Conservation (phyloP, 139 green algal species). For the Micractinium sp. region DNA sequence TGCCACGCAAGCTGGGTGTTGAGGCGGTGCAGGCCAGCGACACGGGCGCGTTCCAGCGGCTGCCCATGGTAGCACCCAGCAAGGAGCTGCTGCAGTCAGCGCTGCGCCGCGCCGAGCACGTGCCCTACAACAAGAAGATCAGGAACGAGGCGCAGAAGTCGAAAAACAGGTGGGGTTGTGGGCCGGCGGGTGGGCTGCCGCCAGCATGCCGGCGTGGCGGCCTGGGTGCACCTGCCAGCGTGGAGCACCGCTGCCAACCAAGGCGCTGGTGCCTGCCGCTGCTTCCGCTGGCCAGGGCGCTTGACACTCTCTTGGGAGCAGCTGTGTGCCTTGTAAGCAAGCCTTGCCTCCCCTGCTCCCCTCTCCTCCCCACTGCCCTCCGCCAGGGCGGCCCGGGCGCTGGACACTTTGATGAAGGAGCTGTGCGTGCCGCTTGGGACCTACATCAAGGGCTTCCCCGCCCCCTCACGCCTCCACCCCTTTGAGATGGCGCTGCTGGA, state of each 20-base stretch:
- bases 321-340: too few relatives aligned
- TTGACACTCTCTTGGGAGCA: too few relatives aligned
- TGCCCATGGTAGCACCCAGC: constrained; percentile 66
- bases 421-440: constrained; percentile 46
- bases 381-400: constrained; percentile 60
- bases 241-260: not conserved
- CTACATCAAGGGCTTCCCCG: constrained; percentile 81
- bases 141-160: constrained; percentile 82
- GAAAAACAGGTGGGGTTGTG: constrained; percentile 55
- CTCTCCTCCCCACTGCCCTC: not conserved
- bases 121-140: constrained; percentile 54
- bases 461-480: constrained; percentile 72
- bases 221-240: too few relatives aligned
- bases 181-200: too few relatives aligned
- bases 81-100: constrained; percentile 74
- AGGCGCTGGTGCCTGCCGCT: not conserved
- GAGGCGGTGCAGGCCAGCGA: constrained; percentile 5
- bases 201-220: too few relatives aligned
- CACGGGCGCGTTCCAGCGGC: constrained; percentile 60
- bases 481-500: constrained; percentile 93
- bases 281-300: too few relatives aligned
- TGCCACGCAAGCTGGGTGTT: constrained; percentile 5
- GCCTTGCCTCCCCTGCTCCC: not conserved
- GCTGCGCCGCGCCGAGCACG: constrained; percentile 58
- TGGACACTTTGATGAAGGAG: constrained; percentile 84